Base-by-base conservation (phyloP, 805 yeast species). In the Lipomyces yamanashiensis region DNA sequence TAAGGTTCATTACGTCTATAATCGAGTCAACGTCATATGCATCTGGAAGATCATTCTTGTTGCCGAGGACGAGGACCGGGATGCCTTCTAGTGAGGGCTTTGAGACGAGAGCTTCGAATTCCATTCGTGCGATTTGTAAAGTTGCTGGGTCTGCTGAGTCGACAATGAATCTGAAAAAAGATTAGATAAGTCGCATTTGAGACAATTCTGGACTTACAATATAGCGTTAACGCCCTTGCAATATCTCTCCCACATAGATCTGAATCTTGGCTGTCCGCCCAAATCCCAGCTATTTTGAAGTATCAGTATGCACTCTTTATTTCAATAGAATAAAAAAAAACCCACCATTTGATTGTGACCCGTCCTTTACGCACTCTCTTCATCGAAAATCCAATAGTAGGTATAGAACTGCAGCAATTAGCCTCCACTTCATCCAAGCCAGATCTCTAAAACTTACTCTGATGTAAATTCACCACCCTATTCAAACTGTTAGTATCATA, bases 181-280 rank as follows among this genome's bases (percentile, higher is more conserved):
- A 21, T 53, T 47, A 21, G 36, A 9, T 1, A 13, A 50, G 54
- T 23, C 37, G 2, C 7, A 8, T 36, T 2, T n/a, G 9, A 48
- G 23, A 48, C 12, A 19, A 19, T 21, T 34, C 44, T 37, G n/a
- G 34, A 67, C 73, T 49, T 62, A 71, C 71, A 75, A 69, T 43
- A 76, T 75, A 13, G 78, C 78, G 56, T 70, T 70, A 55, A 74
- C 77, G 10, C 77, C 78, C 54, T 74, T 70, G 62, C 79, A 76
- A 59, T 76, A 76, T 21, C 79, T 70, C 53, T 76, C 79, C 79
- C 79, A 76, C 79, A 76, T 75, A 36, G 76, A 70, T 54, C 79
- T 59, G 66, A 76, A 76, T 41, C 79, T 67, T 7, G 78, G 78
- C 65, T 76, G 79, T 1, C 79, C 79, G 9, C 79, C 79, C 45